Evolutionary conservation across 139 green algal species (phyloP).

Genomic region (Auxenochlorella protothecoides): DNA sequence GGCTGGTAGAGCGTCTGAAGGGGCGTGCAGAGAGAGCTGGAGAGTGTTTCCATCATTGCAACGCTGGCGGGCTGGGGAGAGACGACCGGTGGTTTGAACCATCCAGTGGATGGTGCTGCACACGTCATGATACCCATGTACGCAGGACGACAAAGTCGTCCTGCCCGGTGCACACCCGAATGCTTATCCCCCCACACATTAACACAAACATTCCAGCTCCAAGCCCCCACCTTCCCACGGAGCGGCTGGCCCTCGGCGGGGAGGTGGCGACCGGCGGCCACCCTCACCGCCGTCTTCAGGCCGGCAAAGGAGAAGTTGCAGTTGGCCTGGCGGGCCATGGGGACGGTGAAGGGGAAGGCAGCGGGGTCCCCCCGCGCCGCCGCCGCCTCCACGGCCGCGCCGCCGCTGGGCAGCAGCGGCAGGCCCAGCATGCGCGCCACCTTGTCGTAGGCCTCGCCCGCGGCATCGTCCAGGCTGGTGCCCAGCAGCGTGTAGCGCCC

Average conservation of each 20-base stretch:
- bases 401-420: constrained; percentile 61
- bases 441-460: constrained; percentile 94
- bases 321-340: constrained; percentile 52
- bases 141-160: no score
- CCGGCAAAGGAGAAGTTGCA: constrained; percentile 96
- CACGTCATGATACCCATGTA: no score
- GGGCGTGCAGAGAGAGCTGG: background rate
- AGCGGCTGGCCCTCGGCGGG: no score
- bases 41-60: background rate
- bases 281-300: constrained; percentile 80
- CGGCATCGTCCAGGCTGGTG: constrained; percentile 83
- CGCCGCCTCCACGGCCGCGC: constrained; percentile 68
- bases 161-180: no score
- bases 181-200: no score
- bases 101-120: no score
- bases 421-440: constrained; percentile 84
- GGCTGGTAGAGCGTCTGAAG: no score
- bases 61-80: no score
- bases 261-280: constrained; percentile 28
- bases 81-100: no score
- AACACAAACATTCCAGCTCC: no score
- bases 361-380: constrained; percentile 53
- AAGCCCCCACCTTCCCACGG: no score
- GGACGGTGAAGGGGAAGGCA: constrained; percentile 54
- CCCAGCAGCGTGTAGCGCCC: constrained; percentile 85